Evolutionary conservation across 495 filamentous ascomycete genomes (phyloP), one percentile per base, ranked within the genome.

Genomic region (Penicillium odoratum): DNA sequence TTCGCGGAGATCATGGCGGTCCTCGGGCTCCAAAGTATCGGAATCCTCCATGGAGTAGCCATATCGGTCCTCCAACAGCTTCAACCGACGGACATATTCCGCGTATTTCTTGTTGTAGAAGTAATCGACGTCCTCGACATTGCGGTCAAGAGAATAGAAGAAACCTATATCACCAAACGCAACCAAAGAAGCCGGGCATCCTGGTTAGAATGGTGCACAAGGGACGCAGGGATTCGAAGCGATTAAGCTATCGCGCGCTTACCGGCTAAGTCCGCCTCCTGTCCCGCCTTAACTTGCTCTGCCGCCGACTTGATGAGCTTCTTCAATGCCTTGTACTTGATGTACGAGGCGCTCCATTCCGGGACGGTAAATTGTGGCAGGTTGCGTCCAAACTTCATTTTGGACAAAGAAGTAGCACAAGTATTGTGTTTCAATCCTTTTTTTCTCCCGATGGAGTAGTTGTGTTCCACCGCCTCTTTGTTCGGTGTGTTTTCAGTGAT

Each of bases 51-150:
- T 66, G 15, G 77, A 74, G 48, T 79, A 78, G 54, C 89, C 92
- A 76, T 95, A 98, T 56, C 89, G 85, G 44, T 92, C 88, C 66
- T 95, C 84, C 34, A 98, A 79, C 21, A 96, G 78, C 56, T 91
- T 93, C 64, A 97, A 75, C 26, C 92, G 85, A 40, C 94, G 88
- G 11, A 88, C 81, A 42, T 84, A 85, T 56, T 98, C 93, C 38
- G 83, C 82, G 63, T 90, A 89, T 67, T 96, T 97, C 67, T 93
- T 94, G 74, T 96, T 96, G 76, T 96, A 97, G 74, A 98, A 98
- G 18, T 83, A 79, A 69, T 96, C 91, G 63, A 98, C 93, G 68
- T 93, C 87, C 73, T 98, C 94, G 64, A 98, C 85, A 72, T 98
- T 96, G 58, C 94, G 90, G 73, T 98, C 94, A 61, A 98, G 87